Evolutionary conservation across 2,329 filamentous ascomycete genomes (phyloP).

Genomic region (Leptographium procerum): DNA sequence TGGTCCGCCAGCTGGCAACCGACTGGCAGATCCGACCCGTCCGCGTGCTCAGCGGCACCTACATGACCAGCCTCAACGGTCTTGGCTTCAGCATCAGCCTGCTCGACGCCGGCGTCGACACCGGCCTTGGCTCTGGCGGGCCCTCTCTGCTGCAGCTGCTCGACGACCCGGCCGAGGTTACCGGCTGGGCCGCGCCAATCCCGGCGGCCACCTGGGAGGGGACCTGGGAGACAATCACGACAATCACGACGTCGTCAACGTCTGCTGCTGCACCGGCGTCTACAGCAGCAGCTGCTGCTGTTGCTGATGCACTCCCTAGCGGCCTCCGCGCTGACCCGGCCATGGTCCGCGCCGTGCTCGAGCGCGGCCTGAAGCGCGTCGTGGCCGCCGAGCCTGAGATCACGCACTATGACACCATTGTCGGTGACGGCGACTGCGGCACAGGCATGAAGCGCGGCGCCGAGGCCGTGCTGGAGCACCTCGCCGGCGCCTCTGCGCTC

Average conservation of each 20-base stretch:
- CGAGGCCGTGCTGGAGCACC: conserved; percentile 49
- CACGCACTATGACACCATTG: conserved; percentile 66
- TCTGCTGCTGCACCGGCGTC: conserved; percentile 34
- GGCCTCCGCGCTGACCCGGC: conserved; percentile 41
- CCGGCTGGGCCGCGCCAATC: conserved; percentile 58
- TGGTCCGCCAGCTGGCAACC: conserved; percentile 48
- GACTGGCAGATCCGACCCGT: conserved; percentile 50
- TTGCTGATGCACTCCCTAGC: conserved; percentile 29
- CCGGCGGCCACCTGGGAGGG: conserved; percentile 52
- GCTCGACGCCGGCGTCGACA: conserved; percentile 46
- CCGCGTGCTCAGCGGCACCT: conserved; percentile 56
- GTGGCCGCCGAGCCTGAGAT: conserved; percentile 59
- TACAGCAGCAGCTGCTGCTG: conserved; percentile 18
- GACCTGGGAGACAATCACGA: conserved; percentile 49
- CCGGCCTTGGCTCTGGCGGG: conserved; percentile 45
- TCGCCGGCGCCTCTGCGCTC: conserved; percentile 28
- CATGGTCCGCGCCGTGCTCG: conserved; percentile 39
- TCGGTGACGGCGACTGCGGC: conserved; percentile 85
- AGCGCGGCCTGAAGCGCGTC: conserved; percentile 46
- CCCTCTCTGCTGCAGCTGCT: conserved; percentile 57
- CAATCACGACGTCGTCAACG: conserved; percentile 32
- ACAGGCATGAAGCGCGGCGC: conserved; percentile 77
- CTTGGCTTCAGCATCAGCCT: conserved; percentile 64
- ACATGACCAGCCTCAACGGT: conserved; percentile 70
- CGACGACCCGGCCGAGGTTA: conserved; percentile 57